These are phyloP conservation scores for Arabidopsis thaliana DNA, from an alignment of 345 rosid species.

Conservation along the genomic window DNA sequence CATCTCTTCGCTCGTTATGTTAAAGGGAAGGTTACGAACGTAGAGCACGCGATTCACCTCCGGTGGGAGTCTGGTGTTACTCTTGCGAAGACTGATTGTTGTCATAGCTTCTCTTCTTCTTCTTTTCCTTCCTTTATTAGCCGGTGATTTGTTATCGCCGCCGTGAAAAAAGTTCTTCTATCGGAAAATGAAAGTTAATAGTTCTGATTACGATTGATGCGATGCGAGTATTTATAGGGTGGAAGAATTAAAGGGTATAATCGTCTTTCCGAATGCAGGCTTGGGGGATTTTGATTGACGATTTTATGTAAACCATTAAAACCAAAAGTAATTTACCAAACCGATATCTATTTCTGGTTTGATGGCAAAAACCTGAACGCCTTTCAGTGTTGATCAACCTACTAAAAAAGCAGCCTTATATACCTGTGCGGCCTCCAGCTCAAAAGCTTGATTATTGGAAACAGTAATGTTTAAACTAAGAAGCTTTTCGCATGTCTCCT, in stretches of 20 bases:
- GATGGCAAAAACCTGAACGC: too few species aligned
- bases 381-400: too few species aligned
- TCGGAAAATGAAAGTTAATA: neutral
- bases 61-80: slow-evolving; percentile 89
- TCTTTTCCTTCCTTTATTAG: slow-evolving; percentile 4
- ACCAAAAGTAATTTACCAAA: neutral
- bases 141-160: slow-evolving; percentile 31
- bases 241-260: slow-evolving; percentile 7
- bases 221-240: too few species aligned
- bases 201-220: neutral
- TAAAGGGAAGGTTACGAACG: slow-evolving; percentile 97
- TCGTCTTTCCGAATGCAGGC: neutral
- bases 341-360: slow-evolving; percentile 6
- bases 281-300: neutral
- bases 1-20: slow-evolving; percentile 99
- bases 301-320: neutral
- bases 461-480: too few species aligned
- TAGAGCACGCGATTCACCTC: slow-evolving; percentile 94
- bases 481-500: too few species aligned
- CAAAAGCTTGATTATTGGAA: too few species aligned
- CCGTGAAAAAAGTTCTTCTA: neutral
- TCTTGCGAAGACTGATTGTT: slow-evolving; percentile 75
- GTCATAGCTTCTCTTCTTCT: slow-evolving; percentile 53
- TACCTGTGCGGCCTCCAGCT: too few species aligned
- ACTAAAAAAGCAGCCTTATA: too few species aligned